Evolutionary conservation across 2,329 filamentous ascomycete genomes (phyloP).

Genomic region (Zelopaecilomyces penicillatus): DNA sequence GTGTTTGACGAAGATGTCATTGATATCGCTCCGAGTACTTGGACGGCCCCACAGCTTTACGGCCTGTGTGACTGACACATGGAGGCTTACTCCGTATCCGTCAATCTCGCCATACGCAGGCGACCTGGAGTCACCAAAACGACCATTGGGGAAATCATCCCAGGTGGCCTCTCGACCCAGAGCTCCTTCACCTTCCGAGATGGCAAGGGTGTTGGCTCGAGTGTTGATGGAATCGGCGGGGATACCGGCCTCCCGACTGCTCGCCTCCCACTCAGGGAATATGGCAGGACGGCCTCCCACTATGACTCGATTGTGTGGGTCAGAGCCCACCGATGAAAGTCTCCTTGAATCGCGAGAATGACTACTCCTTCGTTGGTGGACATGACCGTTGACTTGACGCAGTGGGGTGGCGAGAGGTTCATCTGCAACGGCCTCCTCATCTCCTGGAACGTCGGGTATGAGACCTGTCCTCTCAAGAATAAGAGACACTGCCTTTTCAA

Average conservation of each 20-base stretch:
- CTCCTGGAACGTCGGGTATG: conserved; percentile 57
- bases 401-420: conserved; percentile 25
- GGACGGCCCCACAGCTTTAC: conserved; percentile 80
- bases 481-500: conserved; percentile 92
- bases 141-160: conserved; percentile 96
- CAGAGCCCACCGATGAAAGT: conserved; percentile 71
- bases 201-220: conserved; percentile 78
- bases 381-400: conserved; percentile 41
- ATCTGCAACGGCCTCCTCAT: conserved; percentile 43
- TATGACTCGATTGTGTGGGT: conserved; percentile 82
- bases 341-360: conserved; percentile 44
- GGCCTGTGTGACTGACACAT: conserved; percentile 79
- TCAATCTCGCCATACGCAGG: conserved; percentile 95
- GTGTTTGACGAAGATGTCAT: conserved; percentile 69
- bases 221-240: conserved; percentile 65
- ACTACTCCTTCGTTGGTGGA: conserved; percentile 22
- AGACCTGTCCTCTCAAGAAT: conserved; percentile 80
- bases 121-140: conserved; percentile 88
- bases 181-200: conserved; percentile 85
- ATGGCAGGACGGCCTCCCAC: conserved; percentile 56
- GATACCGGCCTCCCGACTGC: conserved; percentile 69
- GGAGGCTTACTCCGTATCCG: conserved; percentile 93
- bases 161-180: conserved; percentile 92
- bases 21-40: conserved; percentile 61
- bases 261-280: conserved; percentile 60